A percentile compares a stretch with the other conserved stretches of the same genome.
Conservation (phyloP, 306 rosid genomes). For the Cucumis melo region DNA sequence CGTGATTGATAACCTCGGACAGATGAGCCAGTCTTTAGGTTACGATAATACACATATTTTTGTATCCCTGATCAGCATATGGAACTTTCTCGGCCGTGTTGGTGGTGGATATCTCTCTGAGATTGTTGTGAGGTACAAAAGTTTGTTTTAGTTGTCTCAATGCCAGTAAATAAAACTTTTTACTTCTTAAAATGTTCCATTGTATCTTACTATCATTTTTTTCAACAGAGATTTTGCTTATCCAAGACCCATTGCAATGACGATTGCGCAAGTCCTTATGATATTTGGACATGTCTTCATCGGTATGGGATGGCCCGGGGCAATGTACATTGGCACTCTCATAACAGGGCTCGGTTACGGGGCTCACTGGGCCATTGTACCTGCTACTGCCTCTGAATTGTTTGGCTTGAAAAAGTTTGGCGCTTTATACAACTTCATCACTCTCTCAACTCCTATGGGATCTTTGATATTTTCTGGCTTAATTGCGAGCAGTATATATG, state of each 20-base stretch:
- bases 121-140: conserved; percentile 58
- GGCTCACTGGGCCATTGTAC: conserved; percentile 89
- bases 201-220: conserved; percentile 7
- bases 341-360: conserved; percentile 83
- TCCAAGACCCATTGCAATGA: conserved; percentile 75
- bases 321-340: conserved; percentile 64
- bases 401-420: conserved; percentile 85
- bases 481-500: conserved; percentile 74
- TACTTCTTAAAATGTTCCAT: background rate
- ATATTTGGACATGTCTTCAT: conserved; percentile 57
- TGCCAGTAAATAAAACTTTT: background rate
- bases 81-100: conserved; percentile 97
- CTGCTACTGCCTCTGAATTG: conserved; percentile 94
- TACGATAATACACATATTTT: conserved; percentile 55
- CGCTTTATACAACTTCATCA: conserved; percentile 79
- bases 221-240: conserved; percentile 56
- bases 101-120: conserved; percentile 92
- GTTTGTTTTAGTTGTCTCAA: background rate
- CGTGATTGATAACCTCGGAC: conserved; percentile 81
- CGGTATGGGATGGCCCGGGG: conserved; percentile 85
- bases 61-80: conserved; percentile 81
- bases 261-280: conserved; percentile 70
- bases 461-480: conserved; percentile 62
- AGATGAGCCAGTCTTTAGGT: conserved; percentile 68
- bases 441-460: conserved; percentile 77